Evolutionary conservation across 805 yeast genomes (phyloP).

Genomic region (Pichia cabralensis): DNA sequence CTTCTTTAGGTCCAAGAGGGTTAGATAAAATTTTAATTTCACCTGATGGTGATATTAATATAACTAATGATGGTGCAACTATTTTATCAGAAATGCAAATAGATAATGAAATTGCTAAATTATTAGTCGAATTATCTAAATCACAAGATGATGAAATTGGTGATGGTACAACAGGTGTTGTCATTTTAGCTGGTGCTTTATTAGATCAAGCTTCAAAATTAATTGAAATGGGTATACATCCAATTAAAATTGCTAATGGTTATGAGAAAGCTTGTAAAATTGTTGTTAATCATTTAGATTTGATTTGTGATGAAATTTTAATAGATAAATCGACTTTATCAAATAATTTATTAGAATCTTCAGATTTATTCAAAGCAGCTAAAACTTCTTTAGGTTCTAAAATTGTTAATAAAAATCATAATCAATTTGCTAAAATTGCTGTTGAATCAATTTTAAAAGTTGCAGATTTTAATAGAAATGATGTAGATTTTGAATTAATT

Average conservation of each 20-base stretch:
- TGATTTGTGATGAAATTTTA: conserved; percentile 35
- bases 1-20: conserved; percentile 98
- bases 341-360: conserved; percentile 25
- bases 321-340: conserved; percentile 23
- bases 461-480: conserved; percentile 84
- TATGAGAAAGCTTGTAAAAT: conserved; percentile 94
- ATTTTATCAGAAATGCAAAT: conserved; percentile 92
- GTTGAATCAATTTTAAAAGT: conserved; percentile 92
- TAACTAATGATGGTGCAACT: conserved; percentile 98
- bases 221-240: conserved; percentile 95
- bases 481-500: conserved; percentile 94
- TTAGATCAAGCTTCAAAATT: conserved; percentile 90
- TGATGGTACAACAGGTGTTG: conserved; percentile 98
- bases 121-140: conserved; percentile 84
- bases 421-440: conserved; percentile 91
- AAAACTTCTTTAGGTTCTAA: conserved; percentile 92
- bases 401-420: conserved; percentile 89
- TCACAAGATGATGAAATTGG: conserved; percentile 98
- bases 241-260: conserved; percentile 93
- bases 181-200: conserved; percentile 88
- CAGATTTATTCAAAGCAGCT: conserved; percentile 81
- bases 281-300: conserved; percentile 70
- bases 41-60: conserved; percentile 96
- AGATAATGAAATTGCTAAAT: conserved; percentile 91
- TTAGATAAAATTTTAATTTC: conserved; percentile 89